phyloP scores from a whole-genome alignment of 257 asterid species.

The Solanum habrochaites region DNA sequence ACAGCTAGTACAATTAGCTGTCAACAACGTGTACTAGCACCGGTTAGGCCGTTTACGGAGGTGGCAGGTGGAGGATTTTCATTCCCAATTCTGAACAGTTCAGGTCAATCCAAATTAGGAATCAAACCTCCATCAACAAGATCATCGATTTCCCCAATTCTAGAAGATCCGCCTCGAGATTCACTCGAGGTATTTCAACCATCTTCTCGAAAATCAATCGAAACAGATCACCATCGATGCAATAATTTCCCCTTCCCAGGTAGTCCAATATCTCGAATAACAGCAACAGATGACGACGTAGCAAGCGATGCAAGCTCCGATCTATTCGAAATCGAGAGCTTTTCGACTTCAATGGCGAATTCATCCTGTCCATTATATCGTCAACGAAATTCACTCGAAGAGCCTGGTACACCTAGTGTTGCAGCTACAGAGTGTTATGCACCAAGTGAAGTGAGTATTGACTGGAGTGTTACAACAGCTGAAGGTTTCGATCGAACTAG shows the following conservation, averaged over 20 bases:
- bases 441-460: slow-evolving; percentile 84
- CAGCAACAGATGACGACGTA: slow-evolving; percentile 43
- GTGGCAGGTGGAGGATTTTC: slow-evolving; percentile 31
- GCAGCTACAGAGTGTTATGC: slow-evolving; percentile 69
- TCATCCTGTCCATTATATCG: slow-evolving; percentile 35
- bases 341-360: slow-evolving; percentile 58
- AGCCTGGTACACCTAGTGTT: slow-evolving; percentile 61
- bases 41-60: slow-evolving; percentile 25
- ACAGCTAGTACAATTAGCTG: slow-evolving; percentile 9
- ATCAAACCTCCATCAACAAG: slow-evolving; percentile 1
- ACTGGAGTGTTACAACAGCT: slow-evolving; percentile 92
- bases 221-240: not conserved
- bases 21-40: slow-evolving; percentile 39
- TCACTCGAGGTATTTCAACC: slow-evolving; percentile 74
- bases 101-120: slow-evolving; percentile 7
- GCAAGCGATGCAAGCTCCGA: slow-evolving; percentile 85
- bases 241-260: slow-evolving; percentile 19
- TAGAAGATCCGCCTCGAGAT: slow-evolving; percentile 49
- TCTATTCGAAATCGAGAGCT: slow-evolving; percentile 76
- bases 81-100: slow-evolving; percentile 43
- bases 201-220: slow-evolving; percentile 12
- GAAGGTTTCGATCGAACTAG: slow-evolving; percentile 66
- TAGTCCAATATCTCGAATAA: slow-evolving; percentile 31
- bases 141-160: not conserved
- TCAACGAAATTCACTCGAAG: slow-evolving; percentile 57